Percentiles rank a stretch among this genome's conserved stretches.
Evolutionary conservation across 2,329 filamentous ascomycete genomes (phyloP).

Genomic region (Curvularia sp.): DNA sequence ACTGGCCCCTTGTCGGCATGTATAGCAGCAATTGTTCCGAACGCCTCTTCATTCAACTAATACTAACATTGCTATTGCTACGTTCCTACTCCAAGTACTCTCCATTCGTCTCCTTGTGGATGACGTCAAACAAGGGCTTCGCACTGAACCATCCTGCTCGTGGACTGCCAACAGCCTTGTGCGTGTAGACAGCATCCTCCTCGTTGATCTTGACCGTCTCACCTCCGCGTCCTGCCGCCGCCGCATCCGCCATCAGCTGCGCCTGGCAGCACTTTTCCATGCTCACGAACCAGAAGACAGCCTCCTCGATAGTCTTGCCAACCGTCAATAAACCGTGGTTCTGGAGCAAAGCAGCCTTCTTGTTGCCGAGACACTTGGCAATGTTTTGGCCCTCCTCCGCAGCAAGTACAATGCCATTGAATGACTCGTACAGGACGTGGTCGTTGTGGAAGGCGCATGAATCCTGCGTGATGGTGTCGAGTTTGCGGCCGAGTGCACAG

Average conservation of each 20-base stretch:
- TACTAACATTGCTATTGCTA: too few relatives aligned
- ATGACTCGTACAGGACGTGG: constrained; percentile 60
- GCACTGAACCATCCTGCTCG: constrained; percentile 71
- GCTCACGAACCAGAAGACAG: constrained; percentile 62
- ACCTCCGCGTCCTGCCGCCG: constrained; percentile 66
- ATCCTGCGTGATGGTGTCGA: constrained; percentile 67
- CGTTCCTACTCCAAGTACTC: constrained; percentile 58
- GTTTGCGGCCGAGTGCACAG: constrained; percentile 64
- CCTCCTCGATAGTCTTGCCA: constrained; percentile 58
- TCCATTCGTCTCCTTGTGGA: constrained; percentile 66
- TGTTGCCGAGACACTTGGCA: constrained; percentile 55
- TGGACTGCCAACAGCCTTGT: constrained; percentile 67
- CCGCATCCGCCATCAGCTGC: constrained; percentile 62
- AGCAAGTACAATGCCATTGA: constrained; percentile 62
- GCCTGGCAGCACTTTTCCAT: constrained; percentile 62
- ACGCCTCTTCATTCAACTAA: neutral
- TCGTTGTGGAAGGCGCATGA: constrained; percentile 62
- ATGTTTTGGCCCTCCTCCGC: constrained; percentile 62
- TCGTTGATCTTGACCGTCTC: constrained; percentile 71
- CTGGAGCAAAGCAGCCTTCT: constrained; percentile 61
- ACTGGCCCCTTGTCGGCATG: neutral
- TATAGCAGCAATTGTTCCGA: neutral
- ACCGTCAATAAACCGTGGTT: constrained; percentile 63
- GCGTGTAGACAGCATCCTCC: constrained; percentile 72
- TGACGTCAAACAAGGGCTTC: constrained; percentile 74